Base-by-base conservation (phyloP, 305 asterid species). In the Fraxinus angustifolia region DNA sequence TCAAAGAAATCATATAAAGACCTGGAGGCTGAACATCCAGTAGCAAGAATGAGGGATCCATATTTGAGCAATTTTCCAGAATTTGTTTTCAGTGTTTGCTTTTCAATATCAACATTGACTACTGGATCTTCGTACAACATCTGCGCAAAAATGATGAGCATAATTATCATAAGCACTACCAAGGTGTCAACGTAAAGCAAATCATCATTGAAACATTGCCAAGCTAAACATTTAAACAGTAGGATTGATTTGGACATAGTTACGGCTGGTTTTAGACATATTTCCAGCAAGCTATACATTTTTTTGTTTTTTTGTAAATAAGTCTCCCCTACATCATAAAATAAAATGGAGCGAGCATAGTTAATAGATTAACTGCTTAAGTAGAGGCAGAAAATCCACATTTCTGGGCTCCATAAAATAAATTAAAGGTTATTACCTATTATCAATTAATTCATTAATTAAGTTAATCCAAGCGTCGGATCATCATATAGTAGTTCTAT, bases 101-200 rank as follows among this genome's bases (percentile, higher is more conserved):
- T 88, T 79, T 82, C 90, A 23, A 78, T 70, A 81, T 88, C 87
- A 76, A 88, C 21, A 26, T 83, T 82, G 71, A 90, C 86, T 11
- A 88, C 91, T 12, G 89, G 91, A 85, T 88, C 91, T 84, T 87
- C 88, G 67, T 88, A 87, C 45, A 88, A n/a, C 85, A 84, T 88
- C 90, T 88, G 79, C 16, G 77, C 6, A 78, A 56, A 62, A n/a
- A 56, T 30, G 26, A 82, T 68, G 40, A 73, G 23, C 26, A n/a
- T 53, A 50, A 53, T 17, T n/a, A 53, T 53, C 11, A 56, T 6
- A 56, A 56, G 67, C 26, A 6, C 3, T 56, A 17, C 26, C 11
- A 56, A 56, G 67, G 26, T n/a, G 62, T 8, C 33, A 62, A 62
- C 2, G 6, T 62, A 23, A 62, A 10, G 72, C 2, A 23, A 62